Conservation (phyloP, 345 rosid species). For the Aurinia saxatilis region DNA sequence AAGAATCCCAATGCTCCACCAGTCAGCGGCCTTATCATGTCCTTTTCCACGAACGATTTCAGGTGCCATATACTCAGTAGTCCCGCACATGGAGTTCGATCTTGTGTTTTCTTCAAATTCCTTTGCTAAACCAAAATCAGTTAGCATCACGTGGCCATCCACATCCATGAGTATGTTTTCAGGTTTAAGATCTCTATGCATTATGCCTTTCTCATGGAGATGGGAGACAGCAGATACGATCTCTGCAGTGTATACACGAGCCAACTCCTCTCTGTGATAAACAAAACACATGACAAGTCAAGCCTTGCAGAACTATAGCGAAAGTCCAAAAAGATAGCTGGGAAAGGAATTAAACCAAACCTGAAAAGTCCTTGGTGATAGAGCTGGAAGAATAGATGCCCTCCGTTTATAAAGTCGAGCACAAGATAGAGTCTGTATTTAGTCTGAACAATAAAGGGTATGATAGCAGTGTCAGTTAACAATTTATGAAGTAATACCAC, state of each 20-base stretch:
- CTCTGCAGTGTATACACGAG: constrained; percentile 87
- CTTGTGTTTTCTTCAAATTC: constrained; percentile 73
- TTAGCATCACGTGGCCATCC: constrained; percentile 90
- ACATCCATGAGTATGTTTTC: constrained; percentile 83
- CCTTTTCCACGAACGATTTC: constrained; percentile 86
- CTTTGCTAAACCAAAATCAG: constrained; percentile 93
- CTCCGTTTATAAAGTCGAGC: constrained; percentile 85
- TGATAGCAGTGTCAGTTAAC: background rate
- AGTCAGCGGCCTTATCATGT: constrained; percentile 90
- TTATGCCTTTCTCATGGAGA: constrained; percentile 89
- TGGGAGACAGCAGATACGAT: constrained; percentile 83
- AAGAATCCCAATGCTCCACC: constrained; percentile 96
- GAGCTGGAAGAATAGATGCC: constrained; percentile 92
- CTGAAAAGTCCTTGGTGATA: constrained; percentile 89
- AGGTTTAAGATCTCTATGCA: constrained; percentile 98
- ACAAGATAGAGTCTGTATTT: constrained; percentile 79
- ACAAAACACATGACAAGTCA: constrained; percentile 8
- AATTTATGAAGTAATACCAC: background rate
- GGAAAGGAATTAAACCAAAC: constrained; percentile 16
- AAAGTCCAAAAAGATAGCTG: background rate
- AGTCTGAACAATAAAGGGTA: constrained; percentile 48
- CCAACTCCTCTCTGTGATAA: constrained; percentile 72
- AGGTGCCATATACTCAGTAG: constrained; percentile 92
- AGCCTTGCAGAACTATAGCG: background rate
- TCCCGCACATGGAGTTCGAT: constrained; percentile 92